Evolutionary conservation across 2,329 filamentous ascomycete genomes (phyloP).

Genomic region (Pezicula neosporulosa): DNA sequence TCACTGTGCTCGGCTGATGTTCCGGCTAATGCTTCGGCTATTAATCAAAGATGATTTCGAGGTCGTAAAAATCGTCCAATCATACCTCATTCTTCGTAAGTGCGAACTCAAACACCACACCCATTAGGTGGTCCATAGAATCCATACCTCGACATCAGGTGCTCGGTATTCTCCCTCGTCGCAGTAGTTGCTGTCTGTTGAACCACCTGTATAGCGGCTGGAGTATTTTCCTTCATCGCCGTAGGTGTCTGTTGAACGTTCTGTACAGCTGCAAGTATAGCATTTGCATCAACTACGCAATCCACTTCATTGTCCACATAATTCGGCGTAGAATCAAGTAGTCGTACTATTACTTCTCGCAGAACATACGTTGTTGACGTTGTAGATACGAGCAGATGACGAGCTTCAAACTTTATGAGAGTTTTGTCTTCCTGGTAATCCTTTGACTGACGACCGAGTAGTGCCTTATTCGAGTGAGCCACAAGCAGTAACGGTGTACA

Average conservation of each 20-base stretch:
- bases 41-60: too few relatives aligned
- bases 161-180: background rate
- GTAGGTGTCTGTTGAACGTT: constrained; percentile 1
- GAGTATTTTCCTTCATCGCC: background rate
- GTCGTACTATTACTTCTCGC: constrained; percentile 5
- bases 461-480: constrained; percentile 1
- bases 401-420: constrained; percentile 7
- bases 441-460: constrained; percentile 2
- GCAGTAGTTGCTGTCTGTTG: constrained; percentile 1
- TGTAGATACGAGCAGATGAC: constrained; percentile 3
- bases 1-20: too few relatives aligned
- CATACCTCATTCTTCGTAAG: too few relatives aligned
- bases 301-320: constrained; percentile 7
- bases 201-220: constrained; percentile 2
- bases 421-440: constrained; percentile 5
- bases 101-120: background rate
- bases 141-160: background rate
- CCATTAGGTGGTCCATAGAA: background rate
- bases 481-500: background rate
- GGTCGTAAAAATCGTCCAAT: too few relatives aligned
- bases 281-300: constrained; percentile 4
- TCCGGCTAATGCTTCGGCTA: too few relatives aligned
- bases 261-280: constrained; percentile 3
- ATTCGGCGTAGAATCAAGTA: constrained; percentile 4
- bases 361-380: constrained; percentile 3